Base-by-base conservation (phyloP, 1,139 yeast species). In the Pichia sp. region DNA sequence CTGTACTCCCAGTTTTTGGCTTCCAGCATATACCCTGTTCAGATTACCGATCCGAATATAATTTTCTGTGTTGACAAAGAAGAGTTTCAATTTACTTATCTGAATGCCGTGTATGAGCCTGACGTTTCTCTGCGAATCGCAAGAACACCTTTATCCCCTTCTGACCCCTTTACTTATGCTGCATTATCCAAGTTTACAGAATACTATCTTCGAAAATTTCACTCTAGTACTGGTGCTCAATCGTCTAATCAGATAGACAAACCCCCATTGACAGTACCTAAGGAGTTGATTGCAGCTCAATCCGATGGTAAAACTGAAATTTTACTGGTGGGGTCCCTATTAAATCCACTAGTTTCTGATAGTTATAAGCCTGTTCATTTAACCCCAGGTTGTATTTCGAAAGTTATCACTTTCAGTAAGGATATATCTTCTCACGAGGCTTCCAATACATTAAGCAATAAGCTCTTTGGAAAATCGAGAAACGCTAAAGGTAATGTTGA, bases 241-340 rank as follows among this genome's bases (percentile, higher is more conserved):
- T 58, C 59, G 44, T 63, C 63, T 26, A 66, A 62, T 44, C 60
- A 55, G 55, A 60, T 58, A 54, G 65, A 51, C 60, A 67, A 50
- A 46, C 64, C 65, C 1, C 53, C 60, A 4, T 47, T 62, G 18
- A 53, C 58, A 7, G 56, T 61, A 8, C 68, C 66, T 23, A 62
- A 60, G 1, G 74, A 71, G 50, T 61, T 66, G 6, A 68, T 70
- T 34, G 70, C 69, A 3, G 65, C 70, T 46, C 80, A 77, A 44
- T 58, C 62, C 0, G 80, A 79, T 41, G 66, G 64, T 3, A 66
- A 64, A 44, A 56, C 65, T 0, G 72, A 69, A 12, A 73, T 74
- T 21, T 60, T 78, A 59, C 82, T 80, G 44, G 72, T 80, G 31
- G 85, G 83, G 0, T 82, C 84, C 44, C 73, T 74, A 48, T 71